Evolutionary conservation across 306 rosid genomes (phyloP).

Genomic region (Canavalia ensiformis): DNA sequence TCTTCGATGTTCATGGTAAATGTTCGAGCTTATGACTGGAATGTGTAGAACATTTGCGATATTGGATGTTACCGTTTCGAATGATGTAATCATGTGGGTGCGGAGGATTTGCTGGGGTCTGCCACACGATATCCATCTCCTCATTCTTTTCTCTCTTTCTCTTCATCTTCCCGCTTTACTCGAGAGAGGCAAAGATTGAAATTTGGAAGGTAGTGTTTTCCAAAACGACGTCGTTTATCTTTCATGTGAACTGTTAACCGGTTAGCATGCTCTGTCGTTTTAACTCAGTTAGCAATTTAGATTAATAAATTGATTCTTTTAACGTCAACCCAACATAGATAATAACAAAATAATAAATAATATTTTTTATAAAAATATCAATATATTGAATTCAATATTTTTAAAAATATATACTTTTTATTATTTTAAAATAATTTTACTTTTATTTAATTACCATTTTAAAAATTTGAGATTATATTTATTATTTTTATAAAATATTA

Average conservation of each 20-base stretch:
- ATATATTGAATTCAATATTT: no score
- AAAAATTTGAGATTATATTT: no score
- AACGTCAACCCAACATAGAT: no score
- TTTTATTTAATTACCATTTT: no score
- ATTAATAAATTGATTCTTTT: no score
- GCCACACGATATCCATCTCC: slow-evolving; percentile 87
- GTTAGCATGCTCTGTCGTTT: background rate
- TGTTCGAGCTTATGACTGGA: background rate
- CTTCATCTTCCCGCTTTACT: slow-evolving; percentile 44
- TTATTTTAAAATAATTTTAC: no score
- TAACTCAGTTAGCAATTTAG: background rate
- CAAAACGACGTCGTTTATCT: slow-evolving; percentile 31
- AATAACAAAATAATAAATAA: no score
- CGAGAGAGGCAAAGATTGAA: background rate
- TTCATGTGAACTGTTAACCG: background rate
- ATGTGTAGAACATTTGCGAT: background rate
- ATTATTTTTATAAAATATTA: no score
- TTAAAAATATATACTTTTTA: no score
- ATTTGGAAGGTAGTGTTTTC: slow-evolving; percentile 6
- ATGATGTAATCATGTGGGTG: slow-evolving; percentile 71
- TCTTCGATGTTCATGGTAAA: background rate
- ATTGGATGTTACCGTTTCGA: slow-evolving; percentile 66
- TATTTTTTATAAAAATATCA: no score
- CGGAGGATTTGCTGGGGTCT: slow-evolving; percentile 84
- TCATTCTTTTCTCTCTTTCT: slow-evolving; percentile 50